These are phyloP conservation scores for Talaromyces thailandensis DNA, from an alignment of 495 filamentous ascomycete species.

Conservation along the genomic window DNA sequence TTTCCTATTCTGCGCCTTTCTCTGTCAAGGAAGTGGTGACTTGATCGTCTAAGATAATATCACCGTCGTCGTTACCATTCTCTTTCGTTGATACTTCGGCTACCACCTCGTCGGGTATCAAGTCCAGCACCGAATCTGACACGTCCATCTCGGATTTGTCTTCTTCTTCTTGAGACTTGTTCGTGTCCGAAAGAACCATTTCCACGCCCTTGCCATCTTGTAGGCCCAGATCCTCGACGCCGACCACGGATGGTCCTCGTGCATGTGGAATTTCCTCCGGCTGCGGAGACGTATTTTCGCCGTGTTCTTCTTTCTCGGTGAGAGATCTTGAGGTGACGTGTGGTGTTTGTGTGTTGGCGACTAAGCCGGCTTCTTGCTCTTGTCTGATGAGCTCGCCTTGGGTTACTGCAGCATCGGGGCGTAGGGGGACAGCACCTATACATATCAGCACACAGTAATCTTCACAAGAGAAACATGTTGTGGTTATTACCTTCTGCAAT, in stretches of 20 bases:
- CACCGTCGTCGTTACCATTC: background rate
- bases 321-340: slow-evolving; percentile 9
- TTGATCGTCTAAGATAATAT: slow-evolving; percentile 6
- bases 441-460: slow-evolving; percentile 9
- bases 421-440: slow-evolving; percentile 11
- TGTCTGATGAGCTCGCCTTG: slow-evolving; percentile 73
- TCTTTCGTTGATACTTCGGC: background rate
- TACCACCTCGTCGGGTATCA: background rate
- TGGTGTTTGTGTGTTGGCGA: background rate
- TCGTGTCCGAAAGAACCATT: slow-evolving; percentile 22
- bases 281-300: slow-evolving; percentile 15
- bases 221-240: slow-evolving; percentile 77
- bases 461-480: background rate
- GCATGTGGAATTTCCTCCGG: slow-evolving; percentile 64
- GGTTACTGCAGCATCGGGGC: slow-evolving; percentile 42
- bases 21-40: background rate
- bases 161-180: slow-evolving; percentile 9
- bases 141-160: slow-evolving; percentile 10
- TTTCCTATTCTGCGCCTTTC: slow-evolving; percentile 4
- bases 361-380: slow-evolving; percentile 66
- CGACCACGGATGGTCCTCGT: slow-evolving; percentile 71
- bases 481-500: slow-evolving; percentile 15
- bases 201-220: slow-evolving; percentile 50
- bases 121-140: background rate
- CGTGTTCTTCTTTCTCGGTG: slow-evolving; percentile 23